These are phyloP conservation scores for Xerocomellus chrysenteron DNA, from an alignment of 768 basidiomycete species.

Conservation along the genomic window DNA sequence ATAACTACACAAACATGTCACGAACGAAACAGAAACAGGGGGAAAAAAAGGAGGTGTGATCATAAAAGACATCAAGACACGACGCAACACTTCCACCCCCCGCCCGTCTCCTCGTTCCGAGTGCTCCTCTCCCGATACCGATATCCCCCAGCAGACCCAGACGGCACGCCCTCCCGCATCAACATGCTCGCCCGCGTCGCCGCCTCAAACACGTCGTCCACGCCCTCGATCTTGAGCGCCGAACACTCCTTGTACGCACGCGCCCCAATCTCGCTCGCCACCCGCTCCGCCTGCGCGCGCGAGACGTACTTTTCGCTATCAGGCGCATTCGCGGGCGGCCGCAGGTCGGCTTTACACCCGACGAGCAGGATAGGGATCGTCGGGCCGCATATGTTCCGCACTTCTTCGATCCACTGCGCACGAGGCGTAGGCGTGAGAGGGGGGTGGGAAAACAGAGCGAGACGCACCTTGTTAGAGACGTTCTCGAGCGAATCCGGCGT, in stretches of 20 bases:
- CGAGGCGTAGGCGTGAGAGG: background rate
- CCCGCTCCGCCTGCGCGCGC: slow-evolving; percentile 77
- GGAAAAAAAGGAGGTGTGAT: background rate
- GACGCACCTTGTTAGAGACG: slow-evolving; percentile 80
- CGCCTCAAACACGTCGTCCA: slow-evolving; percentile 96
- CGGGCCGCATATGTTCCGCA: slow-evolving; percentile 91
- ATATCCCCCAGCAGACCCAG: slow-evolving; percentile 54
- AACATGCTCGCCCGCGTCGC: slow-evolving; percentile 97
- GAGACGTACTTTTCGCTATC: slow-evolving; percentile 61
- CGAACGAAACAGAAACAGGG: background rate
- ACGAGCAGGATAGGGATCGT: slow-evolving; percentile 93
- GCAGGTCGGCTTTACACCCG: slow-evolving; percentile 93
- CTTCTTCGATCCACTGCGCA: slow-evolving; percentile 95
- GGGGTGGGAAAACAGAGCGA: too few relatives aligned
- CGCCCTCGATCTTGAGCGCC: slow-evolving; percentile 85
- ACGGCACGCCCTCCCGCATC: slow-evolving; percentile 79
- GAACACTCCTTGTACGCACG: slow-evolving; percentile 95
- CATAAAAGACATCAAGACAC: slow-evolving; percentile 47
- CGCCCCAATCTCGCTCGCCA: slow-evolving; percentile 83
- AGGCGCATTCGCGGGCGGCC: slow-evolving; percentile 54
- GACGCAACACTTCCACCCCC: slow-evolving; percentile 61
- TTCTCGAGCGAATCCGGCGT: slow-evolving; percentile 97
- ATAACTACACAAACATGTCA: slow-evolving; percentile 5
- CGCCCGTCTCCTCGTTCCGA: slow-evolving; percentile 41
- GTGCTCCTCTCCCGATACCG: slow-evolving; percentile 45